Evolutionary conservation across 257 asterid species (phyloP).

Genomic region (Hygrophila difformis): DNA sequence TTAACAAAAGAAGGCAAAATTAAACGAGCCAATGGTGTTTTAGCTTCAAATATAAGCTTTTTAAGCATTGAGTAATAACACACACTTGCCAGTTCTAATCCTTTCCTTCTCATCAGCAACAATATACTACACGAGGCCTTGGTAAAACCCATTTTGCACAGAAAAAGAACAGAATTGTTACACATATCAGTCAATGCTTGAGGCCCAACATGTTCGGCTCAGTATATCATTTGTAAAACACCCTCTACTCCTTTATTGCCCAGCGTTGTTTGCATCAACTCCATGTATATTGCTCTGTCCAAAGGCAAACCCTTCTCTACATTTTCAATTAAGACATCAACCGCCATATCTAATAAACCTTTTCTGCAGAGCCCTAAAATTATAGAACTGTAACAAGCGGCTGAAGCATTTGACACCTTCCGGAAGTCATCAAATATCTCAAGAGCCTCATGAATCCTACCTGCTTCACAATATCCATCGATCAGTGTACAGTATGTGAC

Average conservation of each 20-base stretch:
- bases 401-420: conserved; percentile 35
- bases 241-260: conserved; percentile 36
- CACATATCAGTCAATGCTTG: conserved; percentile 27
- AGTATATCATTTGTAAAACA: conserved; percentile 33
- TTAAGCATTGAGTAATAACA: conserved; percentile 43
- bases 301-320: conserved; percentile 31
- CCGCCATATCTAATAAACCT: conserved; percentile 51
- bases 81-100: conserved; percentile 20
- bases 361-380: conserved; percentile 48
- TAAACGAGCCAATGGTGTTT: conserved; percentile 28
- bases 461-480: conserved; percentile 62
- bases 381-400: conserved; percentile 45
- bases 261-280: conserved; percentile 32
- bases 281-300: conserved; percentile 30
- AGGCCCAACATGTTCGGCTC: conserved; percentile 31
- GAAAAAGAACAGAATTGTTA: conserved; percentile 32
- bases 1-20: conserved; percentile 54
- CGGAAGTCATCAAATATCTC: conserved; percentile 52
- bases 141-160: conserved; percentile 42
- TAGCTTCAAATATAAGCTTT: conserved; percentile 41
- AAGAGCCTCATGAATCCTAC: conserved; percentile 62
- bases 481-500: conserved; percentile 53
- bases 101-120: conserved; percentile 32
- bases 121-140: conserved; percentile 38
- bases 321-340: conserved; percentile 45